phyloP scores from a whole-genome alignment of 495 filamentous ascomycete species.

The Xylaria cubensis region DNA sequence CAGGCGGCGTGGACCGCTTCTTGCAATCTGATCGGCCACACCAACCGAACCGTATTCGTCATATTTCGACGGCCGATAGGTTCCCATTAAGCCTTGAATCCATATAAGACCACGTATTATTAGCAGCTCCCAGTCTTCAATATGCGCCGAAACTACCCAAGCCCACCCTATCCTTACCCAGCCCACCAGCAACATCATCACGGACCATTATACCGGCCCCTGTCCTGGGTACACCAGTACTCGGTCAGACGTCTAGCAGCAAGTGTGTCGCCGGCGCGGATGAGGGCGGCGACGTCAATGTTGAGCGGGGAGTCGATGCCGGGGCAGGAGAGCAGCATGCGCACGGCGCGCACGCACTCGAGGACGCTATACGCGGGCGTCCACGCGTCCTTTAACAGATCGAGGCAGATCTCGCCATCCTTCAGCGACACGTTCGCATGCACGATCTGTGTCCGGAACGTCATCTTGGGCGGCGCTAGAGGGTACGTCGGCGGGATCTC shows the following conservation, averaged over 20 bases:
- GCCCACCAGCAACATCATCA: slow-evolving; percentile 19
- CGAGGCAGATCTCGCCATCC: slow-evolving; percentile 92
- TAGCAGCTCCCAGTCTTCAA: background rate
- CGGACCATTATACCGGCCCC: slow-evolving; percentile 54
- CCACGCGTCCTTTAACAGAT: slow-evolving; percentile 84
- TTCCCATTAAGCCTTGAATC: background rate
- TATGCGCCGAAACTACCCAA: background rate
- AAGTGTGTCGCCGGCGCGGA: slow-evolving; percentile 75
- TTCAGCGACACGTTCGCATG: slow-evolving; percentile 85
- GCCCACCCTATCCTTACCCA: background rate
- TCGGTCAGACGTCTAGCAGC: slow-evolving; percentile 83
- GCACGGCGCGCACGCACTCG: slow-evolving; percentile 75
- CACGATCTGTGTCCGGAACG: slow-evolving; percentile 79
- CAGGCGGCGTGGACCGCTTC: slow-evolving; percentile 18
- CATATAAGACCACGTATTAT: background rate
- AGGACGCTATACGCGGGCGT: slow-evolving; percentile 82
- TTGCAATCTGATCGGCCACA: background rate
- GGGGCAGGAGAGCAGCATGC: slow-evolving; percentile 77
- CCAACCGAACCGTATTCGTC: background rate
- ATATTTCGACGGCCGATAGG: background rate
- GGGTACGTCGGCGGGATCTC: slow-evolving; percentile 81
- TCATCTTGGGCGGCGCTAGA: slow-evolving; percentile 72
- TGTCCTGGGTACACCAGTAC: slow-evolving; percentile 70
- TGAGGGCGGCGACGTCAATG: slow-evolving; percentile 81
- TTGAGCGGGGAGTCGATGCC: slow-evolving; percentile 85